Evolutionary conservation across 78 protist genomes (phyloP).

Genomic region (Guillardia theta): DNA sequence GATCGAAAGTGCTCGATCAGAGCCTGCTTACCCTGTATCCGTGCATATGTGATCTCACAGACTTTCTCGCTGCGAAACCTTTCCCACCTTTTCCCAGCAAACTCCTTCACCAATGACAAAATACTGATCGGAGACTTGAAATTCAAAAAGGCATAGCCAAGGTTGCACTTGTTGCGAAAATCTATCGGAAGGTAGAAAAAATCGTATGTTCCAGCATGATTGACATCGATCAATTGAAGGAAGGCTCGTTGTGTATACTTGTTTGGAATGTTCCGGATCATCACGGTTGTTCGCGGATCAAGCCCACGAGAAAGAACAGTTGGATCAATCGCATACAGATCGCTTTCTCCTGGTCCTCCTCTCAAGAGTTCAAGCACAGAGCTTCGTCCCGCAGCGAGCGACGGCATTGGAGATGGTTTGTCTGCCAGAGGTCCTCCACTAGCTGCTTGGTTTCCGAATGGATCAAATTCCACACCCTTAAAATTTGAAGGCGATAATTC

Average conservation of each 20-base stretch:
- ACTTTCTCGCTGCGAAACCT: constrained; percentile 64
- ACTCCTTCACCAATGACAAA: constrained; percentile 48
- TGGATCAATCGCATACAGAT: background rate
- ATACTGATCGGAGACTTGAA: constrained; percentile 50
- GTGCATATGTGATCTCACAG: background rate
- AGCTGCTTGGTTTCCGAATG: background rate
- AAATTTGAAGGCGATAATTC: background rate
- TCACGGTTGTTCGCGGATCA: constrained; percentile 63
- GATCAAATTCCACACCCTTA: too few relatives aligned
- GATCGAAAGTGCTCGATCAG: constrained; percentile 59
- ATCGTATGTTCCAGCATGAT: constrained; percentile 57
- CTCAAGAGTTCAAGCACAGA: background rate
- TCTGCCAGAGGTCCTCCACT: background rate
- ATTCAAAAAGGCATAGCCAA: constrained; percentile 87
- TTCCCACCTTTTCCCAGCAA: constrained; percentile 65
- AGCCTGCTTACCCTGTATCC: constrained; percentile 49
- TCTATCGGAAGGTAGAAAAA: constrained; percentile 85
- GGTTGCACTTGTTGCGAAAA: constrained; percentile 68
- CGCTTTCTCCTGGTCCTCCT: background rate
- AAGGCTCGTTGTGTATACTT: constrained; percentile 67
- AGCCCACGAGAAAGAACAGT: background rate
- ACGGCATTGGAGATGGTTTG: background rate
- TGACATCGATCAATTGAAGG: constrained; percentile 55
- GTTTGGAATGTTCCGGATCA: constrained; percentile 86
- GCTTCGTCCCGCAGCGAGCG: background rate